These are phyloP conservation scores for Brasenia schreberi DNA, from an alignment of 164 flowering plant genomes.

Conservation along the genomic window DNA sequence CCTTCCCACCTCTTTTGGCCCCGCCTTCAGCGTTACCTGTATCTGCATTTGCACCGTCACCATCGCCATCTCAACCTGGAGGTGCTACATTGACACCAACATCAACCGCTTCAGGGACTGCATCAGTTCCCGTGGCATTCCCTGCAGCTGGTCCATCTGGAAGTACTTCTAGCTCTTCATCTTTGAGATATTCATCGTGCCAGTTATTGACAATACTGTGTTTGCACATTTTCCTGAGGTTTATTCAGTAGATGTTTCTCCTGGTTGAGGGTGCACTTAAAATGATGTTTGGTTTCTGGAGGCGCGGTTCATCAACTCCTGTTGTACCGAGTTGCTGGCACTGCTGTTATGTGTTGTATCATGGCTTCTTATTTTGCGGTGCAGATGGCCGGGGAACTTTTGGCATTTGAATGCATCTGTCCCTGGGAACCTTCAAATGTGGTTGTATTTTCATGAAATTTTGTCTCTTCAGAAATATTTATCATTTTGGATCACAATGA, in stretches of 20 bases:
- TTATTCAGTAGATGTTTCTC: constrained; percentile 3
- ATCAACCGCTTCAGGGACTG: constrained; percentile 22
- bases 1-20: constrained; percentile 56
- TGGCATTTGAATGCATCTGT: background rate
- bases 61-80: constrained; percentile 41
- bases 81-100: constrained; percentile 31
- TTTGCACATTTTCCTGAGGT: constrained; percentile 16
- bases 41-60: constrained; percentile 46
- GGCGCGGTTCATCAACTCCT: background rate
- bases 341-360: background rate
- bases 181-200: constrained; percentile 21
- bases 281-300: background rate
- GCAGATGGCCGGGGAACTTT: background rate
- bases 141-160: constrained; percentile 63
- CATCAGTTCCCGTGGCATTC: constrained; percentile 21
- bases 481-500: background rate
- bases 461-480: background rate
- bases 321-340: background rate
- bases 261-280: background rate
- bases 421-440: background rate
- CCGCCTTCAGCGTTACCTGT: constrained; percentile 44
- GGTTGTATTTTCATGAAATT: background rate
- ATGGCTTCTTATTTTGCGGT: background rate
- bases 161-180: constrained; percentile 33
- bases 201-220: constrained; percentile 12